Base-by-base conservation (phyloP, 2,329 filamentous ascomycete species). In the Monilinia laxa region DNA sequence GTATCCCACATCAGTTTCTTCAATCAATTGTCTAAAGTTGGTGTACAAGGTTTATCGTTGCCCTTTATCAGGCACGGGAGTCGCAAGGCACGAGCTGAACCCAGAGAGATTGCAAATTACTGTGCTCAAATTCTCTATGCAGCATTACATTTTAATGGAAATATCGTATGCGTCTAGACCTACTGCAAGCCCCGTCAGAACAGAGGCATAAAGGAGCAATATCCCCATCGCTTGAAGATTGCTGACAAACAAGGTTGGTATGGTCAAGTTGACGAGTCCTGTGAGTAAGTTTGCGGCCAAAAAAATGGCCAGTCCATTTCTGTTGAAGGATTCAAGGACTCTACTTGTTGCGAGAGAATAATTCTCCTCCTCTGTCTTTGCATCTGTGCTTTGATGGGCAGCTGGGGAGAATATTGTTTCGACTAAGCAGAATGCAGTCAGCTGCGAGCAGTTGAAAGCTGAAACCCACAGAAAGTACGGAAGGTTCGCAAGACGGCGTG, bases 401-500 rank as follows among this genome's bases (percentile, higher is more conserved):
- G 83, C 81, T 0, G 92, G 91, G 77, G 97, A 96, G 77, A 93
- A 88, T 3, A 91, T 35, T 3, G 85, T 88, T 77, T 99, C 94
- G 31, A 95, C 84, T 18, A 88, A 76, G 74, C 88, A 93, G 77
- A 94, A 97, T 1, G 89, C 83, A 10, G 91, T 81, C 12, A 99
- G 81, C 76, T 97, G 92, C n/a, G 84, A 82, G 69, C 86, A 89
- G 80, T 98, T 99, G 82, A 95, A 97, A 3, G 92, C 89, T n/a
- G 88, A 85, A 10, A 96, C 90, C 93, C 94, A 98, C 55, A 97
- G 82, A 54, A 98, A 85, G 76, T 99, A 99, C 0, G 95, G 93
- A 69, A 97, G 83, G 74, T 99, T 99, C 11, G 94, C 95, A 67
- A 98, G 81, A 0, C 95, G 89, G 25, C 95, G 89, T 7, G 95